phyloP scores from a whole-genome alignment of 768 basidiomycete species.

The Asterophora parasitica region DNA sequence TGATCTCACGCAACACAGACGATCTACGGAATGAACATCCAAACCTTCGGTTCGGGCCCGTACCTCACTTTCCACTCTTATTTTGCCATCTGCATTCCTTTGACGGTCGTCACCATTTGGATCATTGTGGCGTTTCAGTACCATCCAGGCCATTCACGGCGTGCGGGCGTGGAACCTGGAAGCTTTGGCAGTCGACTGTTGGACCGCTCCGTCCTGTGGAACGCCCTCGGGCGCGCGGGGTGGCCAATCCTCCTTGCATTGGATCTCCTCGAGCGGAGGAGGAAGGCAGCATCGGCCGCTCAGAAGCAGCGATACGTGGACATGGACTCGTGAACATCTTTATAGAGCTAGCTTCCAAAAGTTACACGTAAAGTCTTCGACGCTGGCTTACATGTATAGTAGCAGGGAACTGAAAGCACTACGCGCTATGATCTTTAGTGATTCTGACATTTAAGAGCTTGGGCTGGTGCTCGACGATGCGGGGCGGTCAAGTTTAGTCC shows the following conservation, averaged over 20 bases:
- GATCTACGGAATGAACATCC: constrained; percentile 55
- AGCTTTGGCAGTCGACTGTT: constrained; percentile 2
- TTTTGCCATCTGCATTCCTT: constrained; percentile 30
- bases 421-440: too few relatives aligned
- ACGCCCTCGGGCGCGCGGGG: constrained; percentile 11
- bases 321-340: too few relatives aligned
- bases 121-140: constrained; percentile 42
- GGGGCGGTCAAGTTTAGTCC: too few relatives aligned
- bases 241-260: constrained; percentile 13
- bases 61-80: constrained; percentile 28
- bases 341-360: too few relatives aligned
- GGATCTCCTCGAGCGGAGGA: neutral
- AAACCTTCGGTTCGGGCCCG: constrained; percentile 24
- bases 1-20: constrained; percentile 24
- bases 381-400: too few relatives aligned
- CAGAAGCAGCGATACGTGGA: too few relatives aligned
- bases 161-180: neutral
- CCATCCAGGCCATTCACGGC: constrained; percentile 6
- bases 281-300: neutral
- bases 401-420: too few relatives aligned
- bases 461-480: too few relatives aligned
- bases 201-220: constrained; percentile 9
- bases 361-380: too few relatives aligned
- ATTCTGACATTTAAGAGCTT: too few relatives aligned
- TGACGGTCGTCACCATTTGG: constrained; percentile 44